Conservation (phyloP, 176 grass and related monocot species). For the Zea mays region Zm-B73-REFERENCE-NAM-5.0 NC_050102.1:180312501-180313000, state of each 20-base stretch:
- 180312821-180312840: not conserved
- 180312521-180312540: not conserved
- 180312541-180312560: not conserved
- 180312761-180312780: not conserved
- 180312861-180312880: slow-evolving; percentile 15
- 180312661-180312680: not conserved
- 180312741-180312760: not conserved
- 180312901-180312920: slow-evolving; percentile 93
- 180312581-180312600: not conserved
- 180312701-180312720: slow-evolving; percentile 1
- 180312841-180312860: not conserved
- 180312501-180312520: not conserved
- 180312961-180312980: slow-evolving; percentile 95
- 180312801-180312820: not conserved
- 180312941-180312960: slow-evolving; percentile 86
- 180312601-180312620: not conserved
- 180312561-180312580: not conserved
- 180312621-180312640: not conserved
- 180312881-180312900: slow-evolving; percentile 99
- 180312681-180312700: not conserved
- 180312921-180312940: slow-evolving; percentile 90
- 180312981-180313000: slow-evolving; percentile 79
- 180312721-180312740: not conserved
- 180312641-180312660: slow-evolving; percentile 2
- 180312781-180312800: not conserved